A percentile compares a stretch with the other conserved stretches of the same genome.
phyloP scores from a whole-genome alignment of 2,329 filamentous ascomycete species.

The Sporothrix sp. region DNA sequence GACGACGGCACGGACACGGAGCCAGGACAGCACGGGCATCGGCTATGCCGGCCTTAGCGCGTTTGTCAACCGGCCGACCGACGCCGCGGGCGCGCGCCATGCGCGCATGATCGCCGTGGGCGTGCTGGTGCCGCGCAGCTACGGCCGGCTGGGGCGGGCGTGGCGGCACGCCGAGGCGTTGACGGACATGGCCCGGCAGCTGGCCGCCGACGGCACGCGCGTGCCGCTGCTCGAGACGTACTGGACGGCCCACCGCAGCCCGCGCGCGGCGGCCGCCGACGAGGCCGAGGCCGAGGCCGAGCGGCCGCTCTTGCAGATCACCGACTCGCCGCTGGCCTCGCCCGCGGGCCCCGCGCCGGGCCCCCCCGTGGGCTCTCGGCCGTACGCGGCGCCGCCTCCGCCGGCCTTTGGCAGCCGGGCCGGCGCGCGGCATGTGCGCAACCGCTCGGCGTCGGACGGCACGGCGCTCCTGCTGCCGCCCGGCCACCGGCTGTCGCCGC shows the following conservation, averaged over 20 bases:
- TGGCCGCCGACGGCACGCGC: constrained; percentile 56
- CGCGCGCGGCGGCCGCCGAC: constrained; percentile 19
- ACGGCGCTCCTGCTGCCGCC: constrained; percentile 46
- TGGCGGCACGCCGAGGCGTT: constrained; percentile 79
- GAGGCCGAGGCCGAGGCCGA: not conserved
- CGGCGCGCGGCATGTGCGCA: constrained; percentile 42
- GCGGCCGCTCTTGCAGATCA: constrained; percentile 27
- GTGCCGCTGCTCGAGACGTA: constrained; percentile 63
- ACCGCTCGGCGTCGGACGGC: constrained; percentile 53
- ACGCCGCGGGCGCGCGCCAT: constrained; percentile 67
- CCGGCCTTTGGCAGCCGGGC: constrained; percentile 26
- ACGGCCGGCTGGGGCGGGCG: constrained; percentile 73
- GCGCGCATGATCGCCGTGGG: constrained; percentile 91
- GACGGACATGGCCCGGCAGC: constrained; percentile 60
- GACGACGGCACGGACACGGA: not conserved
- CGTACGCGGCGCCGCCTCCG: constrained; percentile 9
- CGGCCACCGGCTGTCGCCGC: constrained; percentile 59
- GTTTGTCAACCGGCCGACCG: constrained; percentile 75
- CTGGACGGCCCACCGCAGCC: constrained; percentile 55
- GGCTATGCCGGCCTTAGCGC: constrained; percentile 81
- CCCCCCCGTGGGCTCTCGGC: constrained; percentile 29
- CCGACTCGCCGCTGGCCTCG: constrained; percentile 43
- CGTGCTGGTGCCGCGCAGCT: constrained; percentile 73
- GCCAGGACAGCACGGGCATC: no score
- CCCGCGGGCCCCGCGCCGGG: constrained; percentile 29